Conservation (phyloP, 2,329 filamentous ascomycete species). For the Colletotrichum australisinense region DNA sequence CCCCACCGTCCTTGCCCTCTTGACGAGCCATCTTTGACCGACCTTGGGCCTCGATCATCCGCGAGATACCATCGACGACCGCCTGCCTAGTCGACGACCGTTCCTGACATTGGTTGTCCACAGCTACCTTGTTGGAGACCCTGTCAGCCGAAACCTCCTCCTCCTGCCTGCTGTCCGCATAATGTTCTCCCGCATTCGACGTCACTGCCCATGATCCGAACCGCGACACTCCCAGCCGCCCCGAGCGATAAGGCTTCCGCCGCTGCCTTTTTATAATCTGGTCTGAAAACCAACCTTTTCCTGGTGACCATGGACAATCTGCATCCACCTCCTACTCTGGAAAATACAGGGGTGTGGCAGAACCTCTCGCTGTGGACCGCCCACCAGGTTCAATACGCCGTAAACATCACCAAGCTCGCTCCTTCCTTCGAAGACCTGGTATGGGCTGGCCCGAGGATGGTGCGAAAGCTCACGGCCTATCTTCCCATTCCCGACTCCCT, state of each 20-base stretch:
- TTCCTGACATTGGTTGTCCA: not conserved
- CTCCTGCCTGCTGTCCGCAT: constrained; percentile 5
- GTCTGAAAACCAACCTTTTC: not conserved
- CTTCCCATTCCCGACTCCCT: constrained; percentile 69
- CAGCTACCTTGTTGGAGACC: not conserved
- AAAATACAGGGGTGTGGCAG: constrained; percentile 60
- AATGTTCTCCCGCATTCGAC: constrained; percentile 18
- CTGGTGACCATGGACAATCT: constrained; percentile 26
- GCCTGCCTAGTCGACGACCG: not conserved
- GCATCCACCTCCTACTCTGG: constrained; percentile 39
- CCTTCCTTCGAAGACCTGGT: constrained; percentile 77
- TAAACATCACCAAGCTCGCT: constrained; percentile 68
- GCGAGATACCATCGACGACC: not conserved
- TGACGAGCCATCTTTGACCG: not conserved
- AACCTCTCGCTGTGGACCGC: constrained; percentile 66
- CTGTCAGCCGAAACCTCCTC: not conserved
- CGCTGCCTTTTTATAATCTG: not conserved
- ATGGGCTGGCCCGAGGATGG: constrained; percentile 76
- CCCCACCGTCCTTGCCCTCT: not conserved
- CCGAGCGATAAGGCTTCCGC: constrained; percentile 29
- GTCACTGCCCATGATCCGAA: constrained; percentile 24
- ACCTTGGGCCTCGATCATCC: not conserved
- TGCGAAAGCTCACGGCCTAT: constrained; percentile 75
- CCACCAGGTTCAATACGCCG: constrained; percentile 54
- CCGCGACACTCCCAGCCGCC: constrained; percentile 21